These are phyloP conservation scores for Zygoascus sp. DNA, from an alignment of 1,139 yeast genomes.

Conservation along the genomic window DNA sequence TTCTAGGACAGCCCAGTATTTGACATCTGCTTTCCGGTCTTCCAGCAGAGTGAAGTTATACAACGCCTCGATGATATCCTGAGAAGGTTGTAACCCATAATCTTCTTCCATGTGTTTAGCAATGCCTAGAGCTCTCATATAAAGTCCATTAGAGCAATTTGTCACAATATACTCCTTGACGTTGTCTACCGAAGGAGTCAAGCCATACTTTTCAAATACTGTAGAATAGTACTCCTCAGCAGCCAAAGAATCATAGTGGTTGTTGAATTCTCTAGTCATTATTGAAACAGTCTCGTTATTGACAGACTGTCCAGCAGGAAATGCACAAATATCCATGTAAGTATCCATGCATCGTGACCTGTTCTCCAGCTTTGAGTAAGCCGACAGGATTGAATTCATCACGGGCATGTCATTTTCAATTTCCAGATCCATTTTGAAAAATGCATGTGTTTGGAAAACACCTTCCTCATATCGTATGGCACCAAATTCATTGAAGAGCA, in stretches of 20 bases:
- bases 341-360: conserved; percentile 56
- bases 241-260: conserved; percentile 46
- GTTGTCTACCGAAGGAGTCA: conserved; percentile 53
- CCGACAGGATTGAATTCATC: conserved; percentile 61
- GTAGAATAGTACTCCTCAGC: conserved; percentile 65
- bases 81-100: conserved; percentile 47
- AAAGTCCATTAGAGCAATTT: conserved; percentile 65
- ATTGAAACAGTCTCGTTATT: conserved; percentile 66
- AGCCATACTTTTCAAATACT: conserved; percentile 46
- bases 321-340: conserved; percentile 54
- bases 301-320: conserved; percentile 46
- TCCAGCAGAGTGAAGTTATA: conserved; percentile 59
- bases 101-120: conserved; percentile 47
- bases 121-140: conserved; percentile 53
- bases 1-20: conserved; percentile 49
- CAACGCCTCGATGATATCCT: conserved; percentile 51
- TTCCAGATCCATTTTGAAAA: conserved; percentile 60
- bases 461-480: conserved; percentile 59
- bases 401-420: conserved; percentile 56
- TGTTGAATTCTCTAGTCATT: conserved; percentile 65
- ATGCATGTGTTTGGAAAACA: conserved; percentile 59
- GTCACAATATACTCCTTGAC: conserved; percentile 65
- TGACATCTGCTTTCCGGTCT: conserved; percentile 45
- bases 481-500: conserved; percentile 61
- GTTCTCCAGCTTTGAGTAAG: conserved; percentile 61